Base-by-base conservation (phyloP, 2,329 filamentous ascomycete genomes). In the Ampelomyces quisqualis region DNA sequence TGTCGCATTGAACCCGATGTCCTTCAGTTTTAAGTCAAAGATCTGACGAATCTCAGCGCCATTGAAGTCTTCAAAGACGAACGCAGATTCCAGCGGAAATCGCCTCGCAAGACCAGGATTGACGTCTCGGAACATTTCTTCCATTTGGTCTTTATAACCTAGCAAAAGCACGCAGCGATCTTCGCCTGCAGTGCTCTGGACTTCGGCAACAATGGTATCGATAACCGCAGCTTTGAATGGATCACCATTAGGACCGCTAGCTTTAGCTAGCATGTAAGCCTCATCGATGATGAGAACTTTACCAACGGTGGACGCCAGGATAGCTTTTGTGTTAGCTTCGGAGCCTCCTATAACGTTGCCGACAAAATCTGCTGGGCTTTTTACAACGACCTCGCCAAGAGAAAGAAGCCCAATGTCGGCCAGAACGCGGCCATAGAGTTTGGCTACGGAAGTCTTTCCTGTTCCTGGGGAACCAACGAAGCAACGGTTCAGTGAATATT, bases 271-370 rank as follows among this genome's bases (percentile, higher is more conserved):
- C 22, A 81, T 80, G 49, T 91, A 90, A 0, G 86, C 86, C 58
- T 93, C 87, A 47, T 91, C 87, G 2, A 91, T 89, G 10, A 91
- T 79, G 0, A 91, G 74, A 0, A 90, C 85, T 49, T 90, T 91
- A 0, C 88, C 87, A 0, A 77, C 49, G 0, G 84, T 81, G 0
- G 81, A 70, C 0, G 78, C 79, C 0, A 91, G 72, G 5, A 90
- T 89, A 0, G 73, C 82, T 50, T 88, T 90, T 0, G 86, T 90
- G 22, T 82, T 80, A 2, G 76, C 71, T 60, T 91, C 86, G 0
- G 86, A 90, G 1, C 76, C 70, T 0, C 87, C 87, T 0, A 91
- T 46, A 0, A 59, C 71, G 7, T 64, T 67, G 0, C 85, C 85
- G 1, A 90, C 70, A 53, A 91, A 90, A 51, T 91, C 87, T 0